A percentile compares a stretch with the other conserved stretches of the same genome.
phyloP scores from a whole-genome alignment of 768 basidiomycete species.

The Mycena albidolilacea region DNA sequence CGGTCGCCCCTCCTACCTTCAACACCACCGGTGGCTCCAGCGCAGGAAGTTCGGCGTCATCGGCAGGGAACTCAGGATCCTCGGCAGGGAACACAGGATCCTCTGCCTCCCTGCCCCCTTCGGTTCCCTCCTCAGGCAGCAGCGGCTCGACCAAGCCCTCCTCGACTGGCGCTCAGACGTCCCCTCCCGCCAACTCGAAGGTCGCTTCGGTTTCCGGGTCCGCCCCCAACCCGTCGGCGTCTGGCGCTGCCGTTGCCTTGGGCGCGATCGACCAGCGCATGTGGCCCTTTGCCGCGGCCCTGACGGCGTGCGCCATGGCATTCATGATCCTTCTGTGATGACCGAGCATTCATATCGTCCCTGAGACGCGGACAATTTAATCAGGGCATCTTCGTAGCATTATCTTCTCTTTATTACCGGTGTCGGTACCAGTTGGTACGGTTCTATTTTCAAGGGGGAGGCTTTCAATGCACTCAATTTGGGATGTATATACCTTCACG shows the following conservation, averaged over 20 bases:
- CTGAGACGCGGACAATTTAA: constrained; percentile 8
- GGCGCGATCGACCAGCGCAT: constrained; percentile 25
- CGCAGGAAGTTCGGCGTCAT: not conserved
- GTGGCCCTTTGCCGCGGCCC: constrained; percentile 33
- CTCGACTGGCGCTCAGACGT: not conserved
- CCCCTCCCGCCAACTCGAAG: not conserved
- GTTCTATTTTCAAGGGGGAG: not conserved
- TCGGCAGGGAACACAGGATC: not conserved
- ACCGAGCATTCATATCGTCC: not conserved
- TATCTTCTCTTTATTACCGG: constrained; percentile 22
- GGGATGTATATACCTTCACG: not conserved
- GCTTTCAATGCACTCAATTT: constrained; percentile 21
- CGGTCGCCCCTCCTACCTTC: constrained; percentile 54
- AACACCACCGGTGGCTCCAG: constrained; percentile 18
- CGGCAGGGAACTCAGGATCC: not conserved
- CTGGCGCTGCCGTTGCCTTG: constrained; percentile 33
- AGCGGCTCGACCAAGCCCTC: not conserved
- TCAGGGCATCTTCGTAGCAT: constrained; percentile 27
- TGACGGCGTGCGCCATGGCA: constrained; percentile 38
- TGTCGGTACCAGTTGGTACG: constrained; percentile 25
- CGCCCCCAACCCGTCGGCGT: not conserved
- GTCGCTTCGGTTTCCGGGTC: not conserved
- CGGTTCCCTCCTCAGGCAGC: not conserved
- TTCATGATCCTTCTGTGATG: constrained; percentile 42
- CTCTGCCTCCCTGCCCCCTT: not conserved